phyloP scores from a whole-genome alignment of 2,329 filamentous ascomycete genomes.

The Periconia sp. region DNA sequence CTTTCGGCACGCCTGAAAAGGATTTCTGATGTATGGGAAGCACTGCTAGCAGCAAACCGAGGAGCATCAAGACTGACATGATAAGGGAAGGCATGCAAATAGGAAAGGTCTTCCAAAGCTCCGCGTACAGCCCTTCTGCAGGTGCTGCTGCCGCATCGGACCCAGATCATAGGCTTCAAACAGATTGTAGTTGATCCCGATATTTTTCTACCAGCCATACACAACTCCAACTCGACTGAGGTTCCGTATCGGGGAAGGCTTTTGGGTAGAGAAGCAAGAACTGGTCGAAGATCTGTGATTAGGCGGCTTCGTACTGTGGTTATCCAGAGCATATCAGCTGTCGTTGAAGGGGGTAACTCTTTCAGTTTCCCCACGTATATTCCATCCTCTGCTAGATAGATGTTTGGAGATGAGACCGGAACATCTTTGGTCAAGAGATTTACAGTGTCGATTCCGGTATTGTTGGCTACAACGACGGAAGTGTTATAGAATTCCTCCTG shows the following conservation, averaged over 20 bases:
- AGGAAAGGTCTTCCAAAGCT: conserved; percentile 4
- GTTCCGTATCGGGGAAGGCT: not conserved
- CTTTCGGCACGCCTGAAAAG: too few relatives aligned
- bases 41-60: not conserved
- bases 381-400: conserved; percentile 2
- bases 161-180: conserved; percentile 9
- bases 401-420: not conserved
- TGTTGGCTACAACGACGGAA: too few relatives aligned
- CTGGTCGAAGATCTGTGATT: conserved; percentile 3
- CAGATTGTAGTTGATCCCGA: not conserved
- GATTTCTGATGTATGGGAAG: too few relatives aligned
- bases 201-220: conserved; percentile 2
- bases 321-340: not conserved
- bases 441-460: too few relatives aligned
- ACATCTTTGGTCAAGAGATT: not conserved
- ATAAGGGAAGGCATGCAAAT: conserved; percentile 1
- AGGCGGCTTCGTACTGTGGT: conserved; percentile 1
- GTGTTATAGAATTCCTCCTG: too few relatives aligned
- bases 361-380: conserved; percentile 6
- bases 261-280: conserved; percentile 1
- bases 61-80: conserved; percentile 7
- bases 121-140: conserved; percentile 2
- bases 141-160: conserved; percentile 10
- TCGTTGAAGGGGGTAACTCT: conserved; percentile 2
- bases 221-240: conserved; percentile 9